These are phyloP conservation scores for Eudorina sp. DNA, from an alignment of 139 green algal species.

Conservation along the genomic window DNA sequence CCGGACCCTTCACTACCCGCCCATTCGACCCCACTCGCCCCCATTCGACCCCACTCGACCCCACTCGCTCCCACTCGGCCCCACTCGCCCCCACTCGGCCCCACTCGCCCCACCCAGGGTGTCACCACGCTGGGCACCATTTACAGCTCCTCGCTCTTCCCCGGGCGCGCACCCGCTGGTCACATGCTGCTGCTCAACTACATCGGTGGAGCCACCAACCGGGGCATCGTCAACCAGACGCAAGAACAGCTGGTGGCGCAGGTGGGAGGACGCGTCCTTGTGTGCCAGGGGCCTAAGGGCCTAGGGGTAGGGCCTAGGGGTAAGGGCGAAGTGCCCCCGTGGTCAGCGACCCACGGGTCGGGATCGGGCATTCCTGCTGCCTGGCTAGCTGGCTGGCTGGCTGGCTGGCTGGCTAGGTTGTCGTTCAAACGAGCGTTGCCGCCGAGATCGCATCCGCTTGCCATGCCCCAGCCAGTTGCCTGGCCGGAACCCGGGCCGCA, in stretches of 20 bases:
- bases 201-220: slow-evolving; percentile 96
- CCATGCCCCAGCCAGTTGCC: too few species aligned
- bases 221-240: slow-evolving; percentile 83
- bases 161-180: slow-evolving; percentile 72
- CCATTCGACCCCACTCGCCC: background rate
- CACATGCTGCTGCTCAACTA: slow-evolving; percentile 95
- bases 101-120: slow-evolving; percentile 83
- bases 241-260: slow-evolving; percentile 60
- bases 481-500: too few species aligned
- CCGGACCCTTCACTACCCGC: background rate
- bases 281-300: too few species aligned
- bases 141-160: slow-evolving; percentile 96
- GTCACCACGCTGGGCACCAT: slow-evolving; percentile 98
- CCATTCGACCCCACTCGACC: background rate
- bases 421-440: too few species aligned
- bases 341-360: too few species aligned
- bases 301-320: too few species aligned
- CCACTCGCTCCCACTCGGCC: background rate
- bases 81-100: background rate
- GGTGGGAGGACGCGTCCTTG: too few species aligned
- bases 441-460: too few species aligned
- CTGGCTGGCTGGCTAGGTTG: too few species aligned
- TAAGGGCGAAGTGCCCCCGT: too few species aligned
- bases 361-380: too few species aligned
- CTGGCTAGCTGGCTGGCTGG: too few species aligned